These are phyloP conservation scores for Apostasia shenzhenica DNA, from an alignment of 106 monocot genomes.

Conservation along the genomic window DNA sequence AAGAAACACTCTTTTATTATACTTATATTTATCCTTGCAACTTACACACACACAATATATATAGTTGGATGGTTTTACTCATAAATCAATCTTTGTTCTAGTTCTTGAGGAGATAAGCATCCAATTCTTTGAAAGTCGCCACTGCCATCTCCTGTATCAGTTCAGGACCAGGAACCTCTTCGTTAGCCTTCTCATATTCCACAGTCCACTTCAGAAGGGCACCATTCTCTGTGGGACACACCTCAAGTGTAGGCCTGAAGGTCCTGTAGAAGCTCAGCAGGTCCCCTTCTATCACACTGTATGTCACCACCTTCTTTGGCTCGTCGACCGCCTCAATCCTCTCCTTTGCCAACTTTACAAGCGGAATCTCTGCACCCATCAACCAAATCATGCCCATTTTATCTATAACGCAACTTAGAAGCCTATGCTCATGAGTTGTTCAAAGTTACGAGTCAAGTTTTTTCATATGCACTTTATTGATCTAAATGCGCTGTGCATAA, in stretches of 20 bases:
- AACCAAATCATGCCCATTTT: neutral
- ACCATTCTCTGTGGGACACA: neutral
- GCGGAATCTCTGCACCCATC: slow-evolving; percentile 1
- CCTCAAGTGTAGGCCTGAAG: slow-evolving; percentile 4
- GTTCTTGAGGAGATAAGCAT: slow-evolving; percentile 9
- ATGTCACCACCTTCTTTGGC: slow-evolving; percentile 5
- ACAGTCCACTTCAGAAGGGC: neutral
- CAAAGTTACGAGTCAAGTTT: neutral
- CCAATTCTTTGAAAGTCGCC: neutral
- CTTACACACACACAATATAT: too few relatives aligned
- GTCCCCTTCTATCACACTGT: slow-evolving; percentile 13
- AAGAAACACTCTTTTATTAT: too few relatives aligned
- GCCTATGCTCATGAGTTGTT: too few relatives aligned
- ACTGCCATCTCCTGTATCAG: neutral
- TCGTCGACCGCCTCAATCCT: slow-evolving; percentile 13
- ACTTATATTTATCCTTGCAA: too few relatives aligned
- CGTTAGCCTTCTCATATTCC: slow-evolving; percentile 3
- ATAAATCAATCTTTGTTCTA: neutral
- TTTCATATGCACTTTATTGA: neutral
- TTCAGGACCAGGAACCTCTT: slow-evolving; percentile 6
- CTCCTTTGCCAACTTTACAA: slow-evolving; percentile 3
- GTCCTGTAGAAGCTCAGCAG: neutral
- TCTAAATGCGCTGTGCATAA: neutral
- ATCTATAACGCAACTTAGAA: neutral
- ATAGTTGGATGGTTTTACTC: too few relatives aligned